A percentile compares a stretch with the other conserved stretches of the same genome.
Conservation (phyloP, 202 grass and related monocot genomes). For the Carex arenaria region DNA sequence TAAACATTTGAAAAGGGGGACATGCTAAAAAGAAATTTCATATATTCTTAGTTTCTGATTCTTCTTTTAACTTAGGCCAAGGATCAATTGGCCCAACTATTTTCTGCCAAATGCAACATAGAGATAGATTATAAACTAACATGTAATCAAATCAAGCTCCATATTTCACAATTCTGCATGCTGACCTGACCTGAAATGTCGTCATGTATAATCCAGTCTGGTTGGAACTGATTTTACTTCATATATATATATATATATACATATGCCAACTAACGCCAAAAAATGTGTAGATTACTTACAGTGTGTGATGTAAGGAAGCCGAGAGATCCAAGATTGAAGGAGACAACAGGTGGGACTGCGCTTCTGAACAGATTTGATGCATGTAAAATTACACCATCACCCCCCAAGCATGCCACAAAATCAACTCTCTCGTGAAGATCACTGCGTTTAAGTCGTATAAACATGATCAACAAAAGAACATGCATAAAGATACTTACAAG, state of each 20-base stretch:
- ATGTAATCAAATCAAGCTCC: not conserved
- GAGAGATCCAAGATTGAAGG: constrained; percentile 98
- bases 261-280: not conserved
- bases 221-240: not conserved
- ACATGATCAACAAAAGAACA: constrained; percentile 19
- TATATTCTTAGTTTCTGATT: no score
- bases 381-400: constrained; percentile 97
- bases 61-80: not conserved
- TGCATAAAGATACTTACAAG: constrained; percentile 16
- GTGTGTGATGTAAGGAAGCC: constrained; percentile 96
- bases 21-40: no score
- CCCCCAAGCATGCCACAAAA: constrained; percentile 97
- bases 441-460: constrained; percentile 36
- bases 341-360: constrained; percentile 91
- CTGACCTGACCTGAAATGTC: not conserved
- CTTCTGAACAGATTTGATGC: constrained; percentile 94
- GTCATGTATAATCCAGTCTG: not conserved
- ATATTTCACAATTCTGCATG: constrained; percentile 1
- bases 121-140: not conserved
- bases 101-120: not conserved
- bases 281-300: constrained; percentile 38
- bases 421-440: constrained; percentile 99
- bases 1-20: no score
- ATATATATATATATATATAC: not conserved
- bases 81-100: not conserved